Evolutionary conservation across 768 basidiomycete genomes (phyloP), one percentile per base, ranked within the genome.

Genomic region (Mycena chlorophos): DNA sequence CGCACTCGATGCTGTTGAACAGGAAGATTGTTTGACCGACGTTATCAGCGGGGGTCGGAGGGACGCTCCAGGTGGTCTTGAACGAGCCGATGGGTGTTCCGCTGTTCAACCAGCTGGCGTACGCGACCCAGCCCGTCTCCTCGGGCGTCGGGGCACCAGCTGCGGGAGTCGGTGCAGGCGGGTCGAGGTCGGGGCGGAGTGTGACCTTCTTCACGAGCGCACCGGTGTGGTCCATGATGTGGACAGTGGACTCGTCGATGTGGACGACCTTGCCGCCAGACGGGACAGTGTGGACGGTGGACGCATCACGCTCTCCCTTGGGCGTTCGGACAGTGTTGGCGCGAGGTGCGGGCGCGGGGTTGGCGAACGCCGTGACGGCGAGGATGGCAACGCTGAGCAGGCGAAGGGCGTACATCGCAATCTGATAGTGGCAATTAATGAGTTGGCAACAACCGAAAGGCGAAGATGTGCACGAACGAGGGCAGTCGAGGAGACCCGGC

Each of bases 11-110:
- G 40, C 40, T n/a, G 8, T 60, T 56, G 54, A 56, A 60, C 25
- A 60, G 46, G 51, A 56, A 56, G 46, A 55, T 23, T 1, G 51
- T 49, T 43, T 60, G 58, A 1, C 50, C 45, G n/a, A 26, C 19
- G 37, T 47, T 28, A 4, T 17, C 27, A 22, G 46, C 31, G 3
- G 51, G 51, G 2, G 29, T 29, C 2, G 51, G 45, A 1, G 56
- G 56, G 6, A 53, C 56, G 3, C 34, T 37, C 51, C 51, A 57
- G 16, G 49, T 52, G 31, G 43, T 48, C 28, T 31, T 48, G 25
- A 30, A 47, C 26, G 17, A 19, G 22, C 23, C 30, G 3, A 25
- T 28, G 28, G 47, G 29, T 17, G 37, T 37, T 2, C 30, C 54
- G 16, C 29, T 20, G n/a, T 52, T 48, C 20, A 13, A 45, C 14